These are phyloP conservation scores for Coemansia sp. DNA, from an alignment of 192 early-diverging fungal genomes.

Conservation along the genomic window DNA sequence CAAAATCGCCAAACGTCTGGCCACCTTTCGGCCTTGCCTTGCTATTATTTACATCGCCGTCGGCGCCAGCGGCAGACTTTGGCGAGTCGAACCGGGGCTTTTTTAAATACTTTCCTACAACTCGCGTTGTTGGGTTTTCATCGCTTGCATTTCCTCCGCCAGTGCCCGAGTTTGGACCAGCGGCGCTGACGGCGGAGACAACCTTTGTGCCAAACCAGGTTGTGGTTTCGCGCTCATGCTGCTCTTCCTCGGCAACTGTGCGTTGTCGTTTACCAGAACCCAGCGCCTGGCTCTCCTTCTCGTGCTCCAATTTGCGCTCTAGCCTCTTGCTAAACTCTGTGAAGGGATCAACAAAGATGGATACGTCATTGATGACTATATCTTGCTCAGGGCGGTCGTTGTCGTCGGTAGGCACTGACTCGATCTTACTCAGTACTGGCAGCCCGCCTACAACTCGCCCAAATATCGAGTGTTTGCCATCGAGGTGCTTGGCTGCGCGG, in stretches of 20 bases:
- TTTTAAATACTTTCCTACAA: conserved; percentile 39
- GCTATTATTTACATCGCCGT: not conserved
- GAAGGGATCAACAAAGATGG: conserved; percentile 85
- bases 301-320: conserved; percentile 62
- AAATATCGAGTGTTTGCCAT: conserved; percentile 94
- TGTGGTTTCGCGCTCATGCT: conserved; percentile 61
- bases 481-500: conserved; percentile 63
- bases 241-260: conserved; percentile 52
- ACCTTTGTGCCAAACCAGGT: conserved; percentile 73
- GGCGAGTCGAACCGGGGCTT: conserved; percentile 12
- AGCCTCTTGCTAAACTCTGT: conserved; percentile 69
- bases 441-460: conserved; percentile 89
- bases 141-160: not conserved
- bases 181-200: not conserved
- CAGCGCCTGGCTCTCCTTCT: conserved; percentile 44
- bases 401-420: conserved; percentile 68
- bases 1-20: conserved; percentile 46
- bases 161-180: not conserved
- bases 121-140: not conserved
- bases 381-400: conserved; percentile 71
- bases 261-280: conserved; percentile 41
- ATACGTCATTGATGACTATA: conserved; percentile 73
- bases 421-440: conserved; percentile 78
- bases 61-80: not conserved
- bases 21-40: conserved; percentile 10